Evolutionary conservation across 2,329 filamentous ascomycete species (phyloP).

Genomic region (Cladosporium sp.): DNA sequence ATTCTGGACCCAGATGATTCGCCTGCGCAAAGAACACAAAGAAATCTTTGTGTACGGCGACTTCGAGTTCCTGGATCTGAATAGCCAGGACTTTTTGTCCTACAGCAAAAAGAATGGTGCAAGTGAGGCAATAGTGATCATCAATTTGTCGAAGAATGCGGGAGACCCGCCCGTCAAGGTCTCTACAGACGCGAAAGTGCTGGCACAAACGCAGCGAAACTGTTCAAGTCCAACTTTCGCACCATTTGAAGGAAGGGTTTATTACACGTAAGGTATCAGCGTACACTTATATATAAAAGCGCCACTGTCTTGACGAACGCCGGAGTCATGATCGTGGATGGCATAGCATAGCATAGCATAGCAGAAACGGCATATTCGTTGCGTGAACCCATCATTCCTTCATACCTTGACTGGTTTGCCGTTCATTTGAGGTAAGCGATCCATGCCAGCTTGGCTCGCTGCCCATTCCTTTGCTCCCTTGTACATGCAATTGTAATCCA

Average conservation of each 20-base stretch:
- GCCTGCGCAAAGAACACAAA: slow-evolving; percentile 55
- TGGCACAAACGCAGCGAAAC: not conserved
- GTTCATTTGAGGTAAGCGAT: not conserved
- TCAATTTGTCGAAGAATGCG: slow-evolving; percentile 2
- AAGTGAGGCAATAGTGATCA: not conserved
- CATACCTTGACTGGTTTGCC: not conserved
- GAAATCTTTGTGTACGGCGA: slow-evolving; percentile 66
- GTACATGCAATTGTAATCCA: slow-evolving; percentile 41
- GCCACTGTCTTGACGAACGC: no score
- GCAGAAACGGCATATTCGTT: no score
- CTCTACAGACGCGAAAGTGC: not conserved
- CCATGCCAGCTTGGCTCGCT: not conserved
- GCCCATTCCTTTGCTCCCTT: slow-evolving; percentile 34
- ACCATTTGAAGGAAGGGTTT: not conserved
- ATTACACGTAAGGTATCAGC: not conserved
- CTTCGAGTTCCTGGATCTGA: slow-evolving; percentile 52
- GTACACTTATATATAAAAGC: no score
- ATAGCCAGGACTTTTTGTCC: slow-evolving; percentile 50
- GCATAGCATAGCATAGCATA: no score
- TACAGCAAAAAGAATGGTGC: not conserved
- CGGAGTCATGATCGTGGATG: no score
- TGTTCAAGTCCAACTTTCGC: not conserved
- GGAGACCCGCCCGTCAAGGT: not conserved
- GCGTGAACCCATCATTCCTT: not conserved
- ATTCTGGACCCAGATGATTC: slow-evolving; percentile 55